These are phyloP conservation scores for Diplodia sapinea DNA, from an alignment of 2,329 filamentous ascomycete species.

Conservation along the genomic window DNA sequence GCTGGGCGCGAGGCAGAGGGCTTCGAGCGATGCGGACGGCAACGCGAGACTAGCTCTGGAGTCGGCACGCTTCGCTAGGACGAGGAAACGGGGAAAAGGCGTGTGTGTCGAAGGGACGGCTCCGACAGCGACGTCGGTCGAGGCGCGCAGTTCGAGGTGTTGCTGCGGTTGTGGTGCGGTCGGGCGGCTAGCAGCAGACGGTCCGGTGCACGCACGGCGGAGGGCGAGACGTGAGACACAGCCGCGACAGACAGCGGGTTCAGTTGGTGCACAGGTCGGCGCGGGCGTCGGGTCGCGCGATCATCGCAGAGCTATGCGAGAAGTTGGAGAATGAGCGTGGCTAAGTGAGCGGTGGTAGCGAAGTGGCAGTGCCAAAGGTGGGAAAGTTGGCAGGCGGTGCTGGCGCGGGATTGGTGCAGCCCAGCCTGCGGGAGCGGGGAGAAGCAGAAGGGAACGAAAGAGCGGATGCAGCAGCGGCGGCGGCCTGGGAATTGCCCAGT, in stretches of 20 bases:
- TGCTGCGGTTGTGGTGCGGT: conserved; percentile 11
- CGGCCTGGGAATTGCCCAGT: conserved; percentile 21
- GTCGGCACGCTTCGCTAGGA: conserved; percentile 19
- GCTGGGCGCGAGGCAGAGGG: conserved; percentile 31
- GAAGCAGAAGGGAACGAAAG: conserved; percentile 12
- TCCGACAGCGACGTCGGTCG: conserved; percentile 13
- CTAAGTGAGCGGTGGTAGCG: conserved; percentile 12
- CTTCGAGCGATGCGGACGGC: background rate
- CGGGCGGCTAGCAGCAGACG: background rate
- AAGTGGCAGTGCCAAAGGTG: conserved; percentile 25
- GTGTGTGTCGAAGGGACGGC: conserved; percentile 8
- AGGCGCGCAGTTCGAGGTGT: background rate
- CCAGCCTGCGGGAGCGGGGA: conserved; percentile 28
- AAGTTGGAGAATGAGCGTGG: conserved; percentile 15
- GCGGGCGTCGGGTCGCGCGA: conserved; percentile 16
- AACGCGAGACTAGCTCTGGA: background rate
- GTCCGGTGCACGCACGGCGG: conserved; percentile 11
- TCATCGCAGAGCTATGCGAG: conserved; percentile 18
- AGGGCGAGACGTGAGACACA: conserved; percentile 25
- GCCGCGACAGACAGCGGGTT: conserved; percentile 22
- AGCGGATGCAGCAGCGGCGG: conserved; percentile 17
- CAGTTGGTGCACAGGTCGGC: conserved; percentile 13
- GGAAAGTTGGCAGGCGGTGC: conserved; percentile 28
- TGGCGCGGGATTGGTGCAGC: conserved; percentile 15
- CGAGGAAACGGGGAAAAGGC: conserved; percentile 4